Percentiles rank a stretch among this genome's conserved stretches.
phyloP scores from a whole-genome alignment of 306 rosid species.

The Hippophae gyantsensis region DNA sequence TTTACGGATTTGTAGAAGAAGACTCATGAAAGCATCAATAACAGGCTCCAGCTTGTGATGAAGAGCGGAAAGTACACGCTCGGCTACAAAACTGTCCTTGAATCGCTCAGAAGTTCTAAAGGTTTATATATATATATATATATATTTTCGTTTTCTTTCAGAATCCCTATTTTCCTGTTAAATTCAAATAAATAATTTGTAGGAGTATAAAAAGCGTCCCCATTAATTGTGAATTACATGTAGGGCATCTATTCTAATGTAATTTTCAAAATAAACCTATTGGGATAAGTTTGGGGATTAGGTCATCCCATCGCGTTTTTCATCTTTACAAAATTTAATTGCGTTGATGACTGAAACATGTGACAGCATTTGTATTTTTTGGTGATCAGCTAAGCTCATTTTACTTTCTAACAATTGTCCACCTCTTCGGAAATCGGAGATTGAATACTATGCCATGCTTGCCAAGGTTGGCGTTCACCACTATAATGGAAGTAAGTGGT shows the following conservation, averaged over 20 bases:
- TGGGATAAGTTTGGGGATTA: no score
- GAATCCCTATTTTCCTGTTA: no score
- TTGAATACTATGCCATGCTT: conserved; percentile 9
- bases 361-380: neutral
- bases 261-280: no score
- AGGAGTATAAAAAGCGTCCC: no score
- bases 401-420: conserved; percentile 3
- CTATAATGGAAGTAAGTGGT: conserved; percentile 1
- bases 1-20: conserved; percentile 19
- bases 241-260: no score
- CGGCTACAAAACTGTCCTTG: conserved; percentile 32
- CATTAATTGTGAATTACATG: no score
- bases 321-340: no score
- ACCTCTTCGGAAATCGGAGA: conserved; percentile 3
- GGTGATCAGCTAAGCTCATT: neutral
- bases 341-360: no score
- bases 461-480: conserved; percentile 9
- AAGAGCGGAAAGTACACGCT: conserved; percentile 32
- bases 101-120: conserved; percentile 25
- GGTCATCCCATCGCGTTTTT: no score
- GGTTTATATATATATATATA: conserved; percentile 1
- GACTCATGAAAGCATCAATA: conserved; percentile 34
- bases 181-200: neutral
- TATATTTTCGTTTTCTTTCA: neutral
- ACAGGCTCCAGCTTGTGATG: conserved; percentile 33